phyloP scores from a whole-genome alignment of 2,329 filamentous ascomycete genomes.

The Ophiosphaerella korrae region DNA sequence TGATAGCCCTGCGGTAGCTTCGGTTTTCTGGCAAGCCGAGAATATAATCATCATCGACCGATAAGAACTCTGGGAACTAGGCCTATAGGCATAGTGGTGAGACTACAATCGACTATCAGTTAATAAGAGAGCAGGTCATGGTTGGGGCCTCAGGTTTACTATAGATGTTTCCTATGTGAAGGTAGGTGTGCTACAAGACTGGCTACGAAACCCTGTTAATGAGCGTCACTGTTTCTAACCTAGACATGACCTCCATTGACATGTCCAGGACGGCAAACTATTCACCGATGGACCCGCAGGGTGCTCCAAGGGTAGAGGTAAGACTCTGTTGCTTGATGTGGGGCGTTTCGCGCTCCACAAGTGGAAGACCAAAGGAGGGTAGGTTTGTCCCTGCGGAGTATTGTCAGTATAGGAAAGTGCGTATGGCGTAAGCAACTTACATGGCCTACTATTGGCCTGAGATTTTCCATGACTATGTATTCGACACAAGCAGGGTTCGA shows the following conservation, averaged over 20 bases:
- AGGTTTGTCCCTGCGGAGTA: slow-evolving; percentile 19
- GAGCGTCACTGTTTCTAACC: slow-evolving; percentile 10
- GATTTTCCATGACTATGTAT: slow-evolving; percentile 46
- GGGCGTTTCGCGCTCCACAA: slow-evolving; percentile 21
- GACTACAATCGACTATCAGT: slow-evolving; percentile 32
- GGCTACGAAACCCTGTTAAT: slow-evolving; percentile 8
- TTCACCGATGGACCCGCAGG: slow-evolving; percentile 16
- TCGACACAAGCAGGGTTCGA: slow-evolving; percentile 40
- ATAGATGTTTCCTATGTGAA: slow-evolving; percentile 48
- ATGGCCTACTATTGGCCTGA: slow-evolving; percentile 16
- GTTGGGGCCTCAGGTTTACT: slow-evolving; percentile 22
- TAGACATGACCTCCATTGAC: slow-evolving; percentile 17
- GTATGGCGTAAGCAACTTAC: slow-evolving; percentile 4
- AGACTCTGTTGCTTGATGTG: slow-evolving; percentile 4
- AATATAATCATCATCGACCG: slow-evolving; percentile 17
- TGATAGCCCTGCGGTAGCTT: slow-evolving; percentile 13
- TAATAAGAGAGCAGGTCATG: slow-evolving; percentile 24
- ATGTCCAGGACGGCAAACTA: slow-evolving; percentile 13
- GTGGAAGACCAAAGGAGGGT: slow-evolving; percentile 22
- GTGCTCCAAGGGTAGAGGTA: slow-evolving; percentile 4
- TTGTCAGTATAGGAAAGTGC: slow-evolving; percentile 9
- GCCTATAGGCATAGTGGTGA: slow-evolving; percentile 20
- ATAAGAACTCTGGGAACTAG: slow-evolving; percentile 23
- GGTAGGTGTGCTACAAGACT: slow-evolving; percentile 37
- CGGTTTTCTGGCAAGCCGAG: slow-evolving; percentile 8